Evolutionary conservation across 192 early-diverging fungal genomes (phyloP).

Genomic region (Oehlia diaphana): DNA sequence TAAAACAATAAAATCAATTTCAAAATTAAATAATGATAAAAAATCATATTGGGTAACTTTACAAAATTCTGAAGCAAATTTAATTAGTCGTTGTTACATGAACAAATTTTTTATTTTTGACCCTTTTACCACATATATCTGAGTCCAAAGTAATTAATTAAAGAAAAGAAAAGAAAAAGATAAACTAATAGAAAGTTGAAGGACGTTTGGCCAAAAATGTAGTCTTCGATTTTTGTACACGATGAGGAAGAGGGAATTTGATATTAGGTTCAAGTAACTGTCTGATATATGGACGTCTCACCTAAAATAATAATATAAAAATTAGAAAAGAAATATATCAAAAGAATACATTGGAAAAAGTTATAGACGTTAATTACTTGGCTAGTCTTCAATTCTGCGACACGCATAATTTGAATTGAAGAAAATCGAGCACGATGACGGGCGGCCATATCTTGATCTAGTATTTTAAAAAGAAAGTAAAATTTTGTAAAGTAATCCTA

Average conservation of each 20-base stretch:
- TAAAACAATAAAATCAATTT: no score
- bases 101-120: no score
- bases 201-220: slow-evolving; percentile 92
- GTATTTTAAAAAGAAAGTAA: slow-evolving; percentile 4
- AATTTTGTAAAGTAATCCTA: not conserved
- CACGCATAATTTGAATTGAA: slow-evolving; percentile 99
- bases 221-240: slow-evolving; percentile 84
- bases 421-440: slow-evolving; percentile 97
- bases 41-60: no score
- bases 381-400: slow-evolving; percentile 83
- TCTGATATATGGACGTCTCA: slow-evolving; percentile 95
- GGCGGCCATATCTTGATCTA: slow-evolving; percentile 87
- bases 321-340: no score
- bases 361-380: slow-evolving; percentile 57
- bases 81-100: no score
- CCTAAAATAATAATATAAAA: not conserved
- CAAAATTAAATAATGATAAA: no score
- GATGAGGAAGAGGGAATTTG: slow-evolving; percentile 99
- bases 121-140: no score
- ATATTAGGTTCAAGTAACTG: slow-evolving; percentile 89
- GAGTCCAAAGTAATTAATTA: no score
- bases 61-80: no score
- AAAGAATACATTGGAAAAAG: not conserved
- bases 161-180: not conserved
- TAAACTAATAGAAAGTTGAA: slow-evolving; percentile 81